A percentile compares a stretch with the other conserved stretches of the same genome.
These are phyloP conservation scores for Ophiostoma himal-ulmi DNA, from an alignment of 2,329 filamentous ascomycete species.

Conservation along the genomic window DNA sequence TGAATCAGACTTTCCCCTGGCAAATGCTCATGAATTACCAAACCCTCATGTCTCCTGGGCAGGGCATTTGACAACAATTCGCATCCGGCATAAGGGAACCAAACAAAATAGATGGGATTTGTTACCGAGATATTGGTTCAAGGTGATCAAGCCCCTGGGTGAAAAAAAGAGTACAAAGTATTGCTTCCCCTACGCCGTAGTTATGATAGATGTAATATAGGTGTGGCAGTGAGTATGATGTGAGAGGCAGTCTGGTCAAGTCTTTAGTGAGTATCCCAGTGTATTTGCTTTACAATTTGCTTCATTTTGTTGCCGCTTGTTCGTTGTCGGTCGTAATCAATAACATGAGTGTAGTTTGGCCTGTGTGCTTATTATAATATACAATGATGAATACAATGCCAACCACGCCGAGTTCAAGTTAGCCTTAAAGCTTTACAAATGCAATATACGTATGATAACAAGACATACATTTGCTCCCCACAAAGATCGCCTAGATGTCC, in stretches of 20 bases:
- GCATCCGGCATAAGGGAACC: background rate
- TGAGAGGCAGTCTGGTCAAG: background rate
- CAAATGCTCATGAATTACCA: background rate
- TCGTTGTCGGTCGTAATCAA: too few species aligned
- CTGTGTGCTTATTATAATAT: too few species aligned
- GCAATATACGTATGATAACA: too few species aligned
- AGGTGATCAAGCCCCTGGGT: background rate
- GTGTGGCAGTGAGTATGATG: too few species aligned
- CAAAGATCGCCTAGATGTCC: background rate
- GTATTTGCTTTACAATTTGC: too few species aligned
- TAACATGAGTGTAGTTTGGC: too few species aligned
- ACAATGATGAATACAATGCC: too few species aligned
- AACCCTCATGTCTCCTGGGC: background rate
- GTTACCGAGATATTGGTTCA: background rate
- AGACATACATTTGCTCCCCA: background rate
- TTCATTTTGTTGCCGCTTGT: too few species aligned
- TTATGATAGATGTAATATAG: background rate
- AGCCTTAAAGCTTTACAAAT: too few species aligned
- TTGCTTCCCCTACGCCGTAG: background rate
- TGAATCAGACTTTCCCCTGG: background rate
- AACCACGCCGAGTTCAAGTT: too few species aligned
- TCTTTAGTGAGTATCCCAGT: too few species aligned
- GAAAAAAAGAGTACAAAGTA: background rate
- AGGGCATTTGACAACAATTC: conserved; percentile 6
- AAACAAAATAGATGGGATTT: background rate